A percentile compares a stretch with the other conserved stretches of the same genome.
Conservation (phyloP, 2,329 filamentous ascomycete species). For the Alternaria novae-zelandiae region DNA sequence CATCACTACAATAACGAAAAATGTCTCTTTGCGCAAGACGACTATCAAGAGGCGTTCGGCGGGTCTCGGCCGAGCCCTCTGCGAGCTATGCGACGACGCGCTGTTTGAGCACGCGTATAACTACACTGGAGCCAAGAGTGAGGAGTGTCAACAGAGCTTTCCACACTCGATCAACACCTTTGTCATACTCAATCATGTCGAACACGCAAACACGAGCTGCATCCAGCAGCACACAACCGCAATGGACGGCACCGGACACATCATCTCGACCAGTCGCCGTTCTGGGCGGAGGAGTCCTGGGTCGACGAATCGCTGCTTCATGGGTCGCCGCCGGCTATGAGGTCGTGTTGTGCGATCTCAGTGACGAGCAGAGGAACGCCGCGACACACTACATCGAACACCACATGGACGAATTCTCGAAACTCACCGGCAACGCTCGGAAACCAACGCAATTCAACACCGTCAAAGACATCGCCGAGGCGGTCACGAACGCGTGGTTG, state of each 20-base stretch:
- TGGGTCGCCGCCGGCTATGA: slow-evolving; percentile 17
- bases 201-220: neutral
- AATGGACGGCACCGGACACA: slow-evolving; percentile 11
- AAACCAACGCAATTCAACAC: slow-evolving; percentile 7
- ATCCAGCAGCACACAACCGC: neutral
- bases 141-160: neutral
- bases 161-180: neutral
- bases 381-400: slow-evolving; percentile 16
- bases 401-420: slow-evolving; percentile 2
- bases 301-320: slow-evolving; percentile 16
- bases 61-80: neutral
- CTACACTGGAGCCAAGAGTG: too few relatives aligned
- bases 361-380: slow-evolving; percentile 12
- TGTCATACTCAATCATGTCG: neutral
- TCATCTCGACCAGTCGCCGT: slow-evolving; percentile 12
- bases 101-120: neutral
- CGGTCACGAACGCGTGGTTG: slow-evolving; percentile 58
- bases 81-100: neutral
- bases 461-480: slow-evolving; percentile 47
- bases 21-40: slow-evolving; percentile 3
- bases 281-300: slow-evolving; percentile 17
- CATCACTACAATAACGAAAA: too few relatives aligned
- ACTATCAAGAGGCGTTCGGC: neutral
- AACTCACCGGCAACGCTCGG: neutral
- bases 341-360: slow-evolving; percentile 13